Evolutionary conservation across 2,329 filamentous ascomycete genomes (phyloP).

Genomic region (Alternaria solani): DNA sequence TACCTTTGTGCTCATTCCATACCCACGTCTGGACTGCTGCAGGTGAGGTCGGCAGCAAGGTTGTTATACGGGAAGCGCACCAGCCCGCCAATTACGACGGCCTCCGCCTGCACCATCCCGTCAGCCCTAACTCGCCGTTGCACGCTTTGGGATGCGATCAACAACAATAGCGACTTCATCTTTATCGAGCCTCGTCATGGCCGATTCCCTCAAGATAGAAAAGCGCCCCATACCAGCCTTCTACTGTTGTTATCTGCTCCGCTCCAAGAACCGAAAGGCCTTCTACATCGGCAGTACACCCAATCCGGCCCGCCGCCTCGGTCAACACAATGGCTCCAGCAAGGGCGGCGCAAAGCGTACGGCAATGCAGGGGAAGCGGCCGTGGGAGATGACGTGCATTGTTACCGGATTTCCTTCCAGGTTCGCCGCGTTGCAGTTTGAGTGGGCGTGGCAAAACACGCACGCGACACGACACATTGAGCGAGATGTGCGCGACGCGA

Average conservation of each 20-base stretch:
- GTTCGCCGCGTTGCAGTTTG: conserved; percentile 90
- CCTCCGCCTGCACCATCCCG: conserved; percentile 19
- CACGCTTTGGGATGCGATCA: conserved; percentile 25
- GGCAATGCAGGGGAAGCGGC: conserved; percentile 70
- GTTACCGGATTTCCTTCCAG: conserved; percentile 89
- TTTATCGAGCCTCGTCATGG: conserved; percentile 6
- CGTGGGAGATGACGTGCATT: conserved; percentile 82
- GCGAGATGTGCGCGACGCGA: conserved; percentile 39
- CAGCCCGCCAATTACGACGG: conserved; percentile 24
- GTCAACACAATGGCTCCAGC: conserved; percentile 87
- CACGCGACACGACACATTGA: conserved; percentile 82
- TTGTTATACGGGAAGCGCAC: conserved; percentile 22
- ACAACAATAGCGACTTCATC: conserved; percentile 22
- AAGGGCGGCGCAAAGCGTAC: conserved; percentile 85
- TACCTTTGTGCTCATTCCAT: not conserved
- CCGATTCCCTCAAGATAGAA: conserved; percentile 26
- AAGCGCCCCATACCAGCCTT: conserved; percentile 74
- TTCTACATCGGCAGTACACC: conserved; percentile 94
- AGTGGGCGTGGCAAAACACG: conserved; percentile 95
- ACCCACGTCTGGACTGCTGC: conserved; percentile 11
- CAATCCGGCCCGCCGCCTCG: conserved; percentile 81
- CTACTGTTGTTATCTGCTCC: conserved; percentile 91
- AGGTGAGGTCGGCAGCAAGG: conserved; percentile 32
- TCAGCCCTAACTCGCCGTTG: conserved; percentile 23
- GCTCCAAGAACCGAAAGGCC: conserved; percentile 76